Evolutionary conservation across 2,329 filamentous ascomycete genomes (phyloP).

Genomic region (Fusarium guadeloupense): DNA sequence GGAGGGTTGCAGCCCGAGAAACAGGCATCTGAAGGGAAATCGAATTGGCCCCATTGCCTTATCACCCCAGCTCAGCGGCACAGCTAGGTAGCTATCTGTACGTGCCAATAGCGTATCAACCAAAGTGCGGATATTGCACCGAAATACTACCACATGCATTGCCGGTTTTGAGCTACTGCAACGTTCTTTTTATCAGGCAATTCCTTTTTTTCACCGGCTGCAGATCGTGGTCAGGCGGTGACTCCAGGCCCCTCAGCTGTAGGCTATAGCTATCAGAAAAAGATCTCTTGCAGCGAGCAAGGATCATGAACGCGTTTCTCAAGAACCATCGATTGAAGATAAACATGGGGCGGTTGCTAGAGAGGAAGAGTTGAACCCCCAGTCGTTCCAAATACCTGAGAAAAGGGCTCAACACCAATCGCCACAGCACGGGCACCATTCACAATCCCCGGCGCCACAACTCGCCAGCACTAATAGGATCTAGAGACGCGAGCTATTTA

Average conservation of each 20-base stretch:
- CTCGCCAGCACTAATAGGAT: background rate
- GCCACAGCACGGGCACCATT: slow-evolving; percentile 29
- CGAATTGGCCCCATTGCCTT: slow-evolving; percentile 30
- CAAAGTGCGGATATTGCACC: slow-evolving; percentile 23
- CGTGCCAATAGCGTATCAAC: slow-evolving; percentile 20
- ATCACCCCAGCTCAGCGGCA: slow-evolving; percentile 34
- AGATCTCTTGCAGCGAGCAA: slow-evolving; percentile 13
- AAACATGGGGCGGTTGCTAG: background rate
- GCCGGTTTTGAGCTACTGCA: slow-evolving; percentile 17
- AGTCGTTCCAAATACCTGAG: background rate
- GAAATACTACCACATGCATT: slow-evolving; percentile 5
- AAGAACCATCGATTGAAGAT: too few relatives aligned
- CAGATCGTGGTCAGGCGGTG: slow-evolving; percentile 33
- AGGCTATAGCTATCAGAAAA: background rate
- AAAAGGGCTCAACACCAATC: slow-evolving; percentile 23
- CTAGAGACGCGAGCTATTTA: slow-evolving; percentile 4
- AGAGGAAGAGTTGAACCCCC: background rate
- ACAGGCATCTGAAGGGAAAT: background rate
- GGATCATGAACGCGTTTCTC: too few relatives aligned
- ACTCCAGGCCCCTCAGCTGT: slow-evolving; percentile 16
- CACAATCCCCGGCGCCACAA: slow-evolving; percentile 9
- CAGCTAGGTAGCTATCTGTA: slow-evolving; percentile 20
- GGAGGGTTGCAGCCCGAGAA: slow-evolving; percentile 22
- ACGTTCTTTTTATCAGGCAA: slow-evolving; percentile 31
- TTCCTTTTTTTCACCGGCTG: slow-evolving; percentile 31